A percentile compares a stretch with the other conserved stretches of the same genome.
Evolutionary conservation across 257 asterid species (phyloP).

Genomic region (Buddleja alternifolia): DNA sequence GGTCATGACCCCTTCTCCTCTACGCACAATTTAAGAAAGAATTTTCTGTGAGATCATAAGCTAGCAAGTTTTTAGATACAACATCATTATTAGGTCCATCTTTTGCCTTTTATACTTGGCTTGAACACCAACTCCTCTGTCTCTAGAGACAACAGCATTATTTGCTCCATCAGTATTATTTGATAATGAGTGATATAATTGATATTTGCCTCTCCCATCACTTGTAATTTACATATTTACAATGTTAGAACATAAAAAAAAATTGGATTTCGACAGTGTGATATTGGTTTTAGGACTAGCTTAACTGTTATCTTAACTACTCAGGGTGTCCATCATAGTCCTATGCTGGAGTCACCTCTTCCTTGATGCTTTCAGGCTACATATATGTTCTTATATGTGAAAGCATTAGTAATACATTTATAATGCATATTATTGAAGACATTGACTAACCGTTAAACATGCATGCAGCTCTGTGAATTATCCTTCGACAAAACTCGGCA

Average conservation of each 20-base stretch:
- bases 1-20: too few relatives aligned
- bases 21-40: neutral
- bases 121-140: too few relatives aligned
- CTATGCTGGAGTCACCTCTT: neutral
- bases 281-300: slow-evolving; percentile 17
- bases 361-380: slow-evolving; percentile 7
- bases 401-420: neutral
- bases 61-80: neutral
- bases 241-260: slow-evolving; percentile 5
- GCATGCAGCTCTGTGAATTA: slow-evolving; percentile 86
- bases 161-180: neutral
- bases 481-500: slow-evolving; percentile 90
- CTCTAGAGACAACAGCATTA: neutral
- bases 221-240: neutral
- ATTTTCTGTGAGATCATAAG: neutral
- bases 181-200: neutral
- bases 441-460: slow-evolving; percentile 27
- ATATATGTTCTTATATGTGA: slow-evolving; percentile 10
- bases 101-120: neutral
- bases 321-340: neutral
- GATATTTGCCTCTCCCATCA: neutral
- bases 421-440: neutral
- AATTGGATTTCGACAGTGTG: neutral
- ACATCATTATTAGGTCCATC: neutral
- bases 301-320: neutral